Evolutionary conservation across 805 yeast genomes (phyloP), one percentile per base, ranked within the genome.

Genomic region (Schizosaccharomyces japonicus): DNA sequence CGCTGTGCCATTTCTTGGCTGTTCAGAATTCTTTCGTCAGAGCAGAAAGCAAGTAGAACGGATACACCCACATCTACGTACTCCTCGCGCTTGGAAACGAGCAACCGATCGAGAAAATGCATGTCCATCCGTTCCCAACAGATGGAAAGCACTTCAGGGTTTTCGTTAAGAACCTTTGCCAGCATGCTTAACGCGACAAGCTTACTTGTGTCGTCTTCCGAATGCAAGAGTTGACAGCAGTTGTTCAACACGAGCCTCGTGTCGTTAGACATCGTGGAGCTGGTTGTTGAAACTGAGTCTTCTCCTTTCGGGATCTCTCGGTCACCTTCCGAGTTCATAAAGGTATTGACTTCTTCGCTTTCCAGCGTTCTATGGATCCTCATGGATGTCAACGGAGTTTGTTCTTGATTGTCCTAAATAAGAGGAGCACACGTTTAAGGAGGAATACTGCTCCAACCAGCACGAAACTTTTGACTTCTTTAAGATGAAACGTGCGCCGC

Each of bases 21-120:
- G 13, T 27, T 25, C 13, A 36, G 32, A 13, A 29, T 28, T 17
- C 11, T 17, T 27, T 42, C 33, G 15, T 29, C 46, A 26, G 30
- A 17, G 46, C 46, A 42, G 29, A 42, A 42, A 11, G 46, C 31
- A 10, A 42, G 33, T 3, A 29, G 31, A 10, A 42, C 32, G 33
- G 31, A 42, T 13, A 42, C 46, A 5, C 46, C 31, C 46, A 42
- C 19, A 42, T 42, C 31, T 2, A 27, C 46, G 10, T 42, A 42
- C 30, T 29, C 46, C 8, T 27, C 19, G 27, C 17, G 28, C 7
- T 25, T 42, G 10, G 33, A 27, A 6, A 15, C 13, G 3, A 42
- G 33, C 7, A 42, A 13, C 8, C 46, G 46, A 21, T 42, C 46
- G 13, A 42, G 32, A 5, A 42, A 42, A 1, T 29, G 19, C 31